Evolutionary conservation across 805 yeast genomes (phyloP).

Genomic region (Cyberlindnera mycetangii): DNA sequence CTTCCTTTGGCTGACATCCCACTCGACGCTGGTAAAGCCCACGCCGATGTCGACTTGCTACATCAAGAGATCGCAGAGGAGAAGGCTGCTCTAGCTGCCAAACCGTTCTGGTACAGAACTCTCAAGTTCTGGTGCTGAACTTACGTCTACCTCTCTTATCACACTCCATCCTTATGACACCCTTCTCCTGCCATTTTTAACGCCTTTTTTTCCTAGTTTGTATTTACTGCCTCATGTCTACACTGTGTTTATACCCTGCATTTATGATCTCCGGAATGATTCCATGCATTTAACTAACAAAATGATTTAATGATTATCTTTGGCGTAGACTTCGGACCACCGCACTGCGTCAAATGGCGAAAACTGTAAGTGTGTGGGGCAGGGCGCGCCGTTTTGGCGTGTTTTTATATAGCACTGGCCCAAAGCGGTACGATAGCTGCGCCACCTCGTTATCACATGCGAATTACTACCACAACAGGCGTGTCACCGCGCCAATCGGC

Average conservation of each 20-base stretch:
- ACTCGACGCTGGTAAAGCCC: constrained; percentile 62
- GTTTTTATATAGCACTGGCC: too few species aligned
- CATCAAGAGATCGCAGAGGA: constrained; percentile 59
- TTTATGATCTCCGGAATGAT: constrained; percentile 11
- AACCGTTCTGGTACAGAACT: constrained; percentile 45
- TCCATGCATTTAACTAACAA: too few species aligned
- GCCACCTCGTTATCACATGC: background rate
- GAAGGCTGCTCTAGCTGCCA: constrained; percentile 43
- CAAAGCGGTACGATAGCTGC: background rate
- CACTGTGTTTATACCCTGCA: background rate
- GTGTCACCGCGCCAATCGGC: background rate
- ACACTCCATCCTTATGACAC: background rate
- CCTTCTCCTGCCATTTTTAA: background rate
- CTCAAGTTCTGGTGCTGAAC: constrained; percentile 60
- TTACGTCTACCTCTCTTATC: background rate
- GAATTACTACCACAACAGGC: background rate
- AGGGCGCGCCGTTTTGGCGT: too few species aligned
- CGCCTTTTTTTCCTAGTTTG: background rate
- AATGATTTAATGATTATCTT: too few species aligned
- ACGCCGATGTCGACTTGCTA: constrained; percentile 52
- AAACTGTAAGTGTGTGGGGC: too few species aligned
- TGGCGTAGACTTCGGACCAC: too few species aligned
- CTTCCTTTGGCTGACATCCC: constrained; percentile 50
- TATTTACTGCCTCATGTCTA: background rate
- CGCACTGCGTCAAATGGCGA: too few species aligned